Evolutionary conservation across 495 filamentous ascomycete genomes (phyloP).

Genomic region (Glarea lozoyensis): DNA sequence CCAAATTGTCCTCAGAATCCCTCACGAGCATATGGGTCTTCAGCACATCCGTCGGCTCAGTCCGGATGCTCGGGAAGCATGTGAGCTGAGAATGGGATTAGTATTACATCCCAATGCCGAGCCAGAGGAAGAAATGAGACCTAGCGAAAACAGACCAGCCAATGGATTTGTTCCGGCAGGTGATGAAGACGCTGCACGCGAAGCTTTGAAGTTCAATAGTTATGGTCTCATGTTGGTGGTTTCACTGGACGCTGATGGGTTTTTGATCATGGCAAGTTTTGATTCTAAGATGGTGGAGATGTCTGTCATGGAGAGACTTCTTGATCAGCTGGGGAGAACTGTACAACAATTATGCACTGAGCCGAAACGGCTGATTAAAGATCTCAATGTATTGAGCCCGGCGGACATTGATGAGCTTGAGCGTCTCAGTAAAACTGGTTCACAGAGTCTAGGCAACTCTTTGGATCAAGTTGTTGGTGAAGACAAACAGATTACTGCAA

Average conservation of each 20-base stretch:
- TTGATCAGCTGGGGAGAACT: constrained; percentile 31
- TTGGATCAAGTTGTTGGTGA: no score
- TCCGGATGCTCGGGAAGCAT: constrained; percentile 52
- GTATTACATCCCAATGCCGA: no score
- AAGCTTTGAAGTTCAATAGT: constrained; percentile 59
- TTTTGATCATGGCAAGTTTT: constrained; percentile 53
- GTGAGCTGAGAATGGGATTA: constrained; percentile 33
- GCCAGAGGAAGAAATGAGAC: constrained; percentile 24
- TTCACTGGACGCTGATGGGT: constrained; percentile 44
- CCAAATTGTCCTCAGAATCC: constrained; percentile 26
- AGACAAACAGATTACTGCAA: no score
- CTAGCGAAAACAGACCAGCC: constrained; percentile 39
- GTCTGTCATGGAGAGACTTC: constrained; percentile 34
- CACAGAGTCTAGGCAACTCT: no score
- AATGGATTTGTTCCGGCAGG: no score
- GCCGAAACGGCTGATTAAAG: no score
- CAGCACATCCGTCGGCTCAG: constrained; percentile 58
- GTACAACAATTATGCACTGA: no score
- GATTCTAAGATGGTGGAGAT: constrained; percentile 38
- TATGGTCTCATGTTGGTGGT: constrained; percentile 59
- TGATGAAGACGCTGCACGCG: constrained; percentile 53
- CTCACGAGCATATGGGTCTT: constrained; percentile 60
- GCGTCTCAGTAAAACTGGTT: no score
- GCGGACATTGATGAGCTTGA: no score
- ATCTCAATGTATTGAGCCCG: no score